These are phyloP conservation scores for Rutstroemia sp. DNA, from an alignment of 2,329 filamentous ascomycete species.

Conservation along the genomic window DNA sequence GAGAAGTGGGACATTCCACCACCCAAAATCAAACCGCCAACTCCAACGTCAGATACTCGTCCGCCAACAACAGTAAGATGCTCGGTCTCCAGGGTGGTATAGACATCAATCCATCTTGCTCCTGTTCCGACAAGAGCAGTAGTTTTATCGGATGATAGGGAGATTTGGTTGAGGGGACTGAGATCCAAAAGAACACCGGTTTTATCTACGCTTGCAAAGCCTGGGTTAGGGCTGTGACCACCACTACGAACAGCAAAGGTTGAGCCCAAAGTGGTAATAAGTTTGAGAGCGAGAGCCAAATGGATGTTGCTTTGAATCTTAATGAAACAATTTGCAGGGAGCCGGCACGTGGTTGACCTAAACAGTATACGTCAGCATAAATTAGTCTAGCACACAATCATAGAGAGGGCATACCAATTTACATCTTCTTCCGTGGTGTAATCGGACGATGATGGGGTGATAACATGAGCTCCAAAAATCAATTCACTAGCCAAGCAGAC, in stretches of 20 bases:
- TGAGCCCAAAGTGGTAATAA: slow-evolving; percentile 3
- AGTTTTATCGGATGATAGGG: slow-evolving; percentile 23
- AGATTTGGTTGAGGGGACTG: slow-evolving; percentile 18
- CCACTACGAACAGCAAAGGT: slow-evolving; percentile 42
- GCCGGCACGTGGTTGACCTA: slow-evolving; percentile 10
- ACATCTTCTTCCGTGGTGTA: not conserved
- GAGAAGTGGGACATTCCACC: slow-evolving; percentile 20
- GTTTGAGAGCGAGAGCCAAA: slow-evolving; percentile 8
- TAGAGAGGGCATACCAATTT: not conserved
- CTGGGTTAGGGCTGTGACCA: slow-evolving; percentile 28
- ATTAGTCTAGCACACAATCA: not conserved
- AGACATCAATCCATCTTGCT: slow-evolving; percentile 33
- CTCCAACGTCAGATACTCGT: slow-evolving; percentile 21
- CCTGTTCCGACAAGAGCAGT: slow-evolving; percentile 31
- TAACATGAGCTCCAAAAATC: not conserved
- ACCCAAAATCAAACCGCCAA: slow-evolving; percentile 15
- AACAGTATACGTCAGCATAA: not conserved
- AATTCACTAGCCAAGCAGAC: not conserved
- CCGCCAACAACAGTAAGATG: slow-evolving; percentile 31
- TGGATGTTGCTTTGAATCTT: slow-evolving; percentile 3
- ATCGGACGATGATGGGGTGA: not conserved
- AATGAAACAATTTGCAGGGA: slow-evolving; percentile 11
- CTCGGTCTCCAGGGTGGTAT: slow-evolving; percentile 28
- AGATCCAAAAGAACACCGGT: slow-evolving; percentile 41
- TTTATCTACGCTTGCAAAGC: slow-evolving; percentile 40